Percentiles rank a stretch among this genome's conserved stretches.
Evolutionary conservation across 441 rosid genomes (phyloP).

Genomic region (Corymbia calophylla): DNA sequence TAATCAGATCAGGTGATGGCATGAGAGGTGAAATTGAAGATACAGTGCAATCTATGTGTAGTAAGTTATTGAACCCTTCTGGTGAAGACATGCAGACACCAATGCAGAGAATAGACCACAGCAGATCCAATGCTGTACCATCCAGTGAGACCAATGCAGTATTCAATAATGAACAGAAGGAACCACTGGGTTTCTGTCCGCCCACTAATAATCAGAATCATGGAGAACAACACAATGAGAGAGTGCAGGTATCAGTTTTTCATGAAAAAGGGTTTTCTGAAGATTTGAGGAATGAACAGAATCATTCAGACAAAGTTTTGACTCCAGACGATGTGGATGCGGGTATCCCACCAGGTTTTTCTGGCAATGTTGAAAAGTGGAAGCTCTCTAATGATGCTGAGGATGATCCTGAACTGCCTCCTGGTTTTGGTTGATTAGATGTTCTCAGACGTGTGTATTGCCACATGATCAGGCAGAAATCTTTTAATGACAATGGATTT

Average conservation of each 20-base stretch:
- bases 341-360: slow-evolving; percentile 30
- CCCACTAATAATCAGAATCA: slow-evolving; percentile 14
- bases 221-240: slow-evolving; percentile 7
- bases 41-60: slow-evolving; percentile 71
- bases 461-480: not conserved
- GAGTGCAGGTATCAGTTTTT: slow-evolving; percentile 14
- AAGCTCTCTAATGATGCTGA: slow-evolving; percentile 34
- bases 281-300: slow-evolving; percentile 1
- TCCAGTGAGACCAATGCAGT: slow-evolving; percentile 6
- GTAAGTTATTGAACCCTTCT: slow-evolving; percentile 44
- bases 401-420: slow-evolving; percentile 94
- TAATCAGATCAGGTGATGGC: slow-evolving; percentile 72
- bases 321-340: slow-evolving; percentile 14
- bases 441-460: not conserved
- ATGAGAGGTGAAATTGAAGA: slow-evolving; percentile 69
- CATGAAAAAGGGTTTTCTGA: not conserved
- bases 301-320: slow-evolving; percentile 4
- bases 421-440: slow-evolving; percentile 67
- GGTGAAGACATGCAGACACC: slow-evolving; percentile 11
- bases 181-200: slow-evolving; percentile 37
- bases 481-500: not conserved
- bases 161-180: slow-evolving; percentile 31
- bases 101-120: slow-evolving; percentile 12
- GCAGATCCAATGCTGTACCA: slow-evolving; percentile 9
- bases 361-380: slow-evolving; percentile 15